These are phyloP conservation scores for Wickerhamiella siamensis DNA, from an alignment of 805 yeast species.

Conservation along the genomic window DNA sequence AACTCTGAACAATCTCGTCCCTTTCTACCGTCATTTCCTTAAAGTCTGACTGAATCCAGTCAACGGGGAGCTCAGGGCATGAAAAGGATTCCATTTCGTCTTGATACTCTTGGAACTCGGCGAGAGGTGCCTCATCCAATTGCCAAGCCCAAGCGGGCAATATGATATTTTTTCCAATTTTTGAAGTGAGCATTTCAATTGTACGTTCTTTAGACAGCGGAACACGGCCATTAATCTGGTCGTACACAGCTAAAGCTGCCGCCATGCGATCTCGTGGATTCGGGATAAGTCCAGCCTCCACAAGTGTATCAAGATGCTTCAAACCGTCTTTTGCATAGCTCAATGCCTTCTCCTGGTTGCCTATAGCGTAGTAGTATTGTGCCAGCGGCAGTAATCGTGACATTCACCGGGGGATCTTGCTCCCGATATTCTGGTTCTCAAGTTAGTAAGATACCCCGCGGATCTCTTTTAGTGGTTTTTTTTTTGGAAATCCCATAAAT, in stretches of 20 bases:
- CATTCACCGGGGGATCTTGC: no score
- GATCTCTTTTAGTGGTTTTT: not conserved
- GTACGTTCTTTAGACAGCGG: slow-evolving; percentile 9
- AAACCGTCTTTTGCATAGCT: slow-evolving; percentile 6
- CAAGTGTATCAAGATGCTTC: not conserved
- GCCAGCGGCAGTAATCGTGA: slow-evolving; percentile 3
- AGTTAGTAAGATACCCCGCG: not conserved
- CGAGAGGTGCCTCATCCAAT: not conserved
- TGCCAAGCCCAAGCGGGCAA: slow-evolving; percentile 14
- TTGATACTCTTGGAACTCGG: slow-evolving; percentile 1
- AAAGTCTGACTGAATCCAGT: not conserved
- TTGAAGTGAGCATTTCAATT: slow-evolving; percentile 23
- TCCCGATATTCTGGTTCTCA: no score
- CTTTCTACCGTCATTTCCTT: not conserved
- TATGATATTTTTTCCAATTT: slow-evolving; percentile 23
- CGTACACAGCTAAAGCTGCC: slow-evolving; percentile 11
- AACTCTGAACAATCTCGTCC: slow-evolving; percentile 14
- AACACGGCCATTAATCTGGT: slow-evolving; percentile 11
- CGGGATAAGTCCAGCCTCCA: not conserved
- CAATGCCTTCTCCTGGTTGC: slow-evolving; percentile 8
- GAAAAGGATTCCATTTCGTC: slow-evolving; percentile 1
- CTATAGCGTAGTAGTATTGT: slow-evolving; percentile 11
- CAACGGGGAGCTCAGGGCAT: not conserved
- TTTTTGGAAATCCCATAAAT: no score
- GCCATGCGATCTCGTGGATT: slow-evolving; percentile 3